These are phyloP conservation scores for Aspergillus saccharolyticus DNA, from an alignment of 495 filamentous ascomycete species.

Conservation along the genomic window DNA sequence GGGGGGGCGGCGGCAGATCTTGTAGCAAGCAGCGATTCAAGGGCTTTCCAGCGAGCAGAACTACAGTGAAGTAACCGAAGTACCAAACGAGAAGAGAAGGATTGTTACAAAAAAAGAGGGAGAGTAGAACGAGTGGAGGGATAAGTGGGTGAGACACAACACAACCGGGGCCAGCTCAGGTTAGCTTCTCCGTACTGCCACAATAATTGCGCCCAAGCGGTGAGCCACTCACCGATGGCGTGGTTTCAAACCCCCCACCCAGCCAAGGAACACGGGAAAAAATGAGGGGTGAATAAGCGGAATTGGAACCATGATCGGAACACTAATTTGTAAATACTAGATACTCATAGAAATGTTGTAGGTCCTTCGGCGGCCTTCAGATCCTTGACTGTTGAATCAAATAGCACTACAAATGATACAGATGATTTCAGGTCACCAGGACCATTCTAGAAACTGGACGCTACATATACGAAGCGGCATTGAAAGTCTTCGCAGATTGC, in stretches of 20 bases:
- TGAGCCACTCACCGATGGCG: background rate
- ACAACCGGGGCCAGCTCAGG: constrained; percentile 12
- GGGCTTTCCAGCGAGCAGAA: background rate
- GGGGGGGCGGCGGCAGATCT: background rate
- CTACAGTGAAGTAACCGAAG: constrained; percentile 1
- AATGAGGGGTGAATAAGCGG: background rate
- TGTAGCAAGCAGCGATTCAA: background rate
- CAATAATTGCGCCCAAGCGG: constrained; percentile 4
- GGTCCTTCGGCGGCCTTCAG: background rate
- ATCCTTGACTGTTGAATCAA: constrained; percentile 4
- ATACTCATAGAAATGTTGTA: no score
- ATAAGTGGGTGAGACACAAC: constrained; percentile 25
- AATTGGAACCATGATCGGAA: no score
- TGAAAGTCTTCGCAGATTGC: background rate
- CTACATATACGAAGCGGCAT: background rate
- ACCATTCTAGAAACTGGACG: constrained; percentile 10
- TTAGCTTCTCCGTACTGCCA: constrained; percentile 7
- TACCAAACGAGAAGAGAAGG: constrained; percentile 13
- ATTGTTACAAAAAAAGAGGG: constrained; percentile 12
- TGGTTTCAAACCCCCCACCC: constrained; percentile 5
- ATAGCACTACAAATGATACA: constrained; percentile 1
- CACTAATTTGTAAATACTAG: no score
- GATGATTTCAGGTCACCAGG: constrained; percentile 13
- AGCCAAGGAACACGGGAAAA: constrained; percentile 15
- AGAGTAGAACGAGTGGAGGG: constrained; percentile 16